Evolutionary conservation across 2,329 filamentous ascomycete species (phyloP), one percentile per base, ranked within the genome.

Genomic region (Cladosporium sp.): DNA sequence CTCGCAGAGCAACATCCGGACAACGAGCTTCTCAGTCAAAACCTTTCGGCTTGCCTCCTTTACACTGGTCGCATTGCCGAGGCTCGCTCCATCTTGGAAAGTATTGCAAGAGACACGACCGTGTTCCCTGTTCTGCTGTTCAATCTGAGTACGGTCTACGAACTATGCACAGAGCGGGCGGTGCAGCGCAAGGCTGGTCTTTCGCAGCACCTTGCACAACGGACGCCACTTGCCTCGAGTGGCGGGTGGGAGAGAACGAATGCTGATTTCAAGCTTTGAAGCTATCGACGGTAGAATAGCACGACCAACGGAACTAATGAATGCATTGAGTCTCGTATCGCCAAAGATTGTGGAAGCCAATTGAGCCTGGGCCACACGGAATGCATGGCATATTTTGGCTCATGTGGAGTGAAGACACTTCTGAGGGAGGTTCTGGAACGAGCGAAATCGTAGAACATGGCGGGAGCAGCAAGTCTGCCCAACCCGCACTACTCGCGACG

Each of bases 81-180:
- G 81, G 88, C 90, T 0, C 84, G 84, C 14, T 73, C 78, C 12
- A 74, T 89, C 1, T 77, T 97, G 3, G 88, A 93, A 67, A 74
- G 76, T 0, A 75, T 95, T 11, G 78, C 92, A 0, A 39, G 40
- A 20, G 79, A 84, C 3, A 72, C 86, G 1, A 78, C 84, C 40
- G 83, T 85, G 0, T 97, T 93, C 59, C 87, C 89, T 63, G 89
- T 89, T 0, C 76, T 96, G 2, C 83, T 95, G 0, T 96, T 97
- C 75, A 97, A 97, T 71, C 75, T 99, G 12, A 86, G 87, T 11
- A 97, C 93, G 0, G 84, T 96, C 67, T 97, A 96, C 71, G 94
- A 97, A 74, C 81, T 97, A 7, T 94, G 89, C 70, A 92, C 89
- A 0, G 92, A 97, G 66, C 82, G 84, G 62, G 84, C 90, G 42